Evolutionary conservation across 1,284 basidiomycete species (phyloP).

Genomic region (Earliella scabrosa): DNA sequence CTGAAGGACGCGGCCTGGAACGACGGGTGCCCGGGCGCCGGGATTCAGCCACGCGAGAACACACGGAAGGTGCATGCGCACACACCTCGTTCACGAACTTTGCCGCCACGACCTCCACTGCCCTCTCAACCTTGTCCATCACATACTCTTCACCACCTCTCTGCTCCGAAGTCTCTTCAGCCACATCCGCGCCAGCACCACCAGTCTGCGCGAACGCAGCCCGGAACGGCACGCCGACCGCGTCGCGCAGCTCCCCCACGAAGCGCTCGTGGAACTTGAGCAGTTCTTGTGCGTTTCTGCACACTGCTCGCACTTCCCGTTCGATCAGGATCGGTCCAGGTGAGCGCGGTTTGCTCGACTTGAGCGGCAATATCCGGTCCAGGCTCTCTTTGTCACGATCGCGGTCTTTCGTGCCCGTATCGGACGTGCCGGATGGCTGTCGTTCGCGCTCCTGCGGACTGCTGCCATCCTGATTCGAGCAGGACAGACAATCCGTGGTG

Average conservation of each 20-base stretch:
- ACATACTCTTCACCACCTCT: conserved; percentile 14
- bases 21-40: background rate
- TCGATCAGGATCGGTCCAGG: conserved; percentile 49
- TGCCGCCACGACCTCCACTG: conserved; percentile 29
- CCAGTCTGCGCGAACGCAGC: conserved; percentile 20
- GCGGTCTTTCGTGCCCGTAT: conserved; percentile 13
- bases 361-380: conserved; percentile 14
- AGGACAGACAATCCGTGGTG: conserved; percentile 10
- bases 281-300: conserved; percentile 77
- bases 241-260: conserved; percentile 60
- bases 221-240: conserved; percentile 50
- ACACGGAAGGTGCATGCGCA: conserved; percentile 8
- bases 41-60: conserved; percentile 1
- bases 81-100: conserved; percentile 33
- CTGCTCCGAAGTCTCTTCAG: conserved; percentile 7
- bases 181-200: no score
- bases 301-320: conserved; percentile 58
- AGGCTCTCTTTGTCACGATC: conserved; percentile 22
- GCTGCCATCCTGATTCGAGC: conserved; percentile 13
- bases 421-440: conserved; percentile 20
- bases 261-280: conserved; percentile 77
- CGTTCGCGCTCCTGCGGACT: conserved; percentile 14
- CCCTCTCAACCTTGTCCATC: conserved; percentile 28
- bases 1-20: conserved; percentile 72
- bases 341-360: conserved; percentile 41